phyloP scores from a whole-genome alignment of 192 early-diverging fungal genomes.

The Backusella psychrophila region DNA sequence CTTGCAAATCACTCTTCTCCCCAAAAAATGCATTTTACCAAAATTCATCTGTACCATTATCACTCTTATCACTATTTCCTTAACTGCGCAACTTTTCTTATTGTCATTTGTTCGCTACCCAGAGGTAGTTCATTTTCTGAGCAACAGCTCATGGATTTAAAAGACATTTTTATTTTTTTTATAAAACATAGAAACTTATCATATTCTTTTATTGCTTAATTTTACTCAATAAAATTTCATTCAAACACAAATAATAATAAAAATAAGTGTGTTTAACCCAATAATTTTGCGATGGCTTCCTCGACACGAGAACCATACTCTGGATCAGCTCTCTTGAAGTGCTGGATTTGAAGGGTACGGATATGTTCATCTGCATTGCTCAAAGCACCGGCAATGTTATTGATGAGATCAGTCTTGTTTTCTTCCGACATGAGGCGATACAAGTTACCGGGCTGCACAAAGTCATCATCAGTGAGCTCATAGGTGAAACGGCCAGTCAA shows the following conservation, averaged over 20 bases:
- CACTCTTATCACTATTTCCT: neutral
- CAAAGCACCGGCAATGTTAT: slow-evolving; percentile 63
- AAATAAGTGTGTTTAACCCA: neutral
- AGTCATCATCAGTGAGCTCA: slow-evolving; percentile 58
- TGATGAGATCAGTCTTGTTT: slow-evolving; percentile 57
- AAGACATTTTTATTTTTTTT: neutral
- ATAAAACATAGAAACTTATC: neutral
- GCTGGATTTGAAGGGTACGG: slow-evolving; percentile 62
- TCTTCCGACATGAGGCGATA: slow-evolving; percentile 63
- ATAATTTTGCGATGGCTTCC: slow-evolving; percentile 33
- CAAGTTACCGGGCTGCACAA: slow-evolving; percentile 61
- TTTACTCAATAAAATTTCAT: neutral
- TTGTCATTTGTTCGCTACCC: neutral
- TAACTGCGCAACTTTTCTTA: neutral
- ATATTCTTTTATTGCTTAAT: neutral
- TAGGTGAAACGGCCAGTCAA: slow-evolving; percentile 60
- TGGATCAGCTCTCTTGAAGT: slow-evolving; percentile 70
- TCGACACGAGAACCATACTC: slow-evolving; percentile 70
- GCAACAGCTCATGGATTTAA: neutral
- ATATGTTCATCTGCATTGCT: slow-evolving; percentile 62
- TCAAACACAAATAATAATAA: neutral
- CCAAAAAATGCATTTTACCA: neutral
- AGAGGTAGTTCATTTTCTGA: neutral
- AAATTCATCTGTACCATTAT: neutral
- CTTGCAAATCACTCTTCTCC: neutral